A percentile compares a stretch with the other conserved stretches of the same genome.
Evolutionary conservation across 1,284 basidiomycete genomes (phyloP).

Genomic region (Caloboletus firmus): DNA sequence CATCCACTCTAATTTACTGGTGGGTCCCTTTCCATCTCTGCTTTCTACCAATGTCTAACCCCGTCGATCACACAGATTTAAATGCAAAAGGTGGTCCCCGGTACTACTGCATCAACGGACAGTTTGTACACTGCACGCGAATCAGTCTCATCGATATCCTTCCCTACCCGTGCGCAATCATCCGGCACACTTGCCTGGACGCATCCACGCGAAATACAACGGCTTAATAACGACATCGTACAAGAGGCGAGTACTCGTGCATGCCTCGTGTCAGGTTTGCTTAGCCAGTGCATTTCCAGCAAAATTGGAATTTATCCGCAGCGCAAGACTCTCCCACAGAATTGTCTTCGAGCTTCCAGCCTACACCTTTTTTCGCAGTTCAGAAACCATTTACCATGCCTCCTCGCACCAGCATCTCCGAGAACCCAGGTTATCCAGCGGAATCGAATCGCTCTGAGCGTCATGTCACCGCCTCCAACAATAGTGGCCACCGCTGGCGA

Average conservation of each 20-base stretch:
- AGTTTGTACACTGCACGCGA: conserved; percentile 39
- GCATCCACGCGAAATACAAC: conserved; percentile 30
- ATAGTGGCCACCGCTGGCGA: conserved; percentile 55
- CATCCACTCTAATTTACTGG: conserved; percentile 62
- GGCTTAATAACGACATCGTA: conserved; percentile 23
- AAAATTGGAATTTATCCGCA: conserved; percentile 48
- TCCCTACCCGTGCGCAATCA: conserved; percentile 32
- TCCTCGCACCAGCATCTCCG: conserved; percentile 41
- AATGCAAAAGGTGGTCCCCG: conserved; percentile 39
- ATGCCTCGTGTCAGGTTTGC: conserved; percentile 26
- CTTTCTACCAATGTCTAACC: conserved; percentile 21
- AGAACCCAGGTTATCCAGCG: conserved; percentile 16
- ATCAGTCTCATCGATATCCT: conserved; percentile 36
- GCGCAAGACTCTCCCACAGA: conserved; percentile 35
- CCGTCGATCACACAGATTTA: conserved; percentile 34
- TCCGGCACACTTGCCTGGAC: conserved; percentile 32
- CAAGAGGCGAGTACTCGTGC: conserved; percentile 32
- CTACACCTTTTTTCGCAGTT: conserved; percentile 31
- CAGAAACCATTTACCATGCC: conserved; percentile 48
- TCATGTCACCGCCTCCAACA: conserved; percentile 32
- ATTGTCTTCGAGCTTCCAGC: conserved; percentile 31
- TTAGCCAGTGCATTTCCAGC: conserved; percentile 19
- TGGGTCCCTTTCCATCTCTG: conserved; percentile 36
- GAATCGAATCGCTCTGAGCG: conserved; percentile 33
- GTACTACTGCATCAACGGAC: conserved; percentile 38